Evolutionary conservation across 768 basidiomycete genomes (phyloP), one percentile per base, ranked within the genome.

Genomic region (Podaxis pistillaris): DNA sequence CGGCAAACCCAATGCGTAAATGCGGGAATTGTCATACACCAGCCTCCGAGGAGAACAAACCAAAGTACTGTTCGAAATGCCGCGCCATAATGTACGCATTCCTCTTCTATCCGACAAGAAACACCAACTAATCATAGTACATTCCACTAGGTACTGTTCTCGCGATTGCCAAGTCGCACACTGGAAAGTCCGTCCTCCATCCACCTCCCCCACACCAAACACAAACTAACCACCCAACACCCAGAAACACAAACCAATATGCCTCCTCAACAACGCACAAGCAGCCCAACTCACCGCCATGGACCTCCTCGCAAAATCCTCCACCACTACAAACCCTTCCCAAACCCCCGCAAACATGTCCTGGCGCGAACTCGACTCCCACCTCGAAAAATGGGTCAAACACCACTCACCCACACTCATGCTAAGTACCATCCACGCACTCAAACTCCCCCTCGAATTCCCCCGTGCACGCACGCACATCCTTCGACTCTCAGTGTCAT

Each of bases 311-410:
- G 17, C 15, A 17, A 17, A 13, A 15, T 30, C 30, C 7, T 8
- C 28, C 15, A 62, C 28, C 15, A 62, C 60, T 2, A 12, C 19
- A 19, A 19, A 19, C 9, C 56, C 71, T 60, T 66, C 72, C 56
- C 59, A 66, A 56, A 71, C 70, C 54, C 37, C 74, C 30, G 65
- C 70, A 1, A 49, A 72, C 17, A 58, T 65, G 56, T 11, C 51
- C 51, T 52, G 15, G 15, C 24, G 22, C 51, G 72, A 74, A 52
- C 71, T 74, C 46, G 71, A 74, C 64, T 61, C 66, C 54, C 69
- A 68, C 22, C 71, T 76, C 58, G 71, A 73, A 56, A 73, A 72
- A 58, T 74, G 75, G 74, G 69, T 73, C 62, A 68, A 69, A 55
- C 72, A 67, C 61, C 72, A 74, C 63, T 68, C 46, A 58, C 44